These are phyloP conservation scores for Proliferodiscus dingleyae DNA, from an alignment of 2,329 filamentous ascomycete species.

Conservation along the genomic window DNA sequence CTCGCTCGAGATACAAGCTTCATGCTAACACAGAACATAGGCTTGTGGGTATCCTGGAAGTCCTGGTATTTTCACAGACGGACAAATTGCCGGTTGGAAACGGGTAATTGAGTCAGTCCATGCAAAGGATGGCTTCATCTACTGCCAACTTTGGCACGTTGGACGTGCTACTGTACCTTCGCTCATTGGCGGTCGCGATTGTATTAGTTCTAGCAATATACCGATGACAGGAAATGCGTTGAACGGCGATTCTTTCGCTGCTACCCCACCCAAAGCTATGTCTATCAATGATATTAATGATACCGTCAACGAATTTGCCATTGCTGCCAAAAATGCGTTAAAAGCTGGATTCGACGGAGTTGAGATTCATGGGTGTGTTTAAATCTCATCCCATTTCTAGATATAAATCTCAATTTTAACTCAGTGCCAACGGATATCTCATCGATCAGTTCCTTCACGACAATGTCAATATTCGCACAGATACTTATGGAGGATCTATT, in stretches of 20 bases:
- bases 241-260: constrained; percentile 9
- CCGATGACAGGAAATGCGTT: constrained; percentile 16
- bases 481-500: constrained; percentile 45
- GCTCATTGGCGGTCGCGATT: constrained; percentile 31
- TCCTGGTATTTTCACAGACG: constrained; percentile 50
- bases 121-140: constrained; percentile 55
- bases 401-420: background rate
- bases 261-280: constrained; percentile 32
- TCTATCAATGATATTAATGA: constrained; percentile 34
- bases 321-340: constrained; percentile 39
- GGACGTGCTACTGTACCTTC: constrained; percentile 43
- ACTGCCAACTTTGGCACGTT: constrained; percentile 56
- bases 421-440: constrained; percentile 44
- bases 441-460: constrained; percentile 54
- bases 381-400: background rate
- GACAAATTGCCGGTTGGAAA: constrained; percentile 52
- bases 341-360: constrained; percentile 47
- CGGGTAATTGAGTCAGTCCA: constrained; percentile 58
- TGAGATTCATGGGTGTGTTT: constrained; percentile 34
- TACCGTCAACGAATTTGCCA: constrained; percentile 11
- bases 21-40: no score
- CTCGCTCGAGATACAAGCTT: no score
- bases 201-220: constrained; percentile 19
- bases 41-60: constrained; percentile 43
- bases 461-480: constrained; percentile 48